These are phyloP conservation scores for Eurotiales sp. DNA, from an alignment of 2,329 filamentous ascomycete species.

Conservation along the genomic window DNA sequence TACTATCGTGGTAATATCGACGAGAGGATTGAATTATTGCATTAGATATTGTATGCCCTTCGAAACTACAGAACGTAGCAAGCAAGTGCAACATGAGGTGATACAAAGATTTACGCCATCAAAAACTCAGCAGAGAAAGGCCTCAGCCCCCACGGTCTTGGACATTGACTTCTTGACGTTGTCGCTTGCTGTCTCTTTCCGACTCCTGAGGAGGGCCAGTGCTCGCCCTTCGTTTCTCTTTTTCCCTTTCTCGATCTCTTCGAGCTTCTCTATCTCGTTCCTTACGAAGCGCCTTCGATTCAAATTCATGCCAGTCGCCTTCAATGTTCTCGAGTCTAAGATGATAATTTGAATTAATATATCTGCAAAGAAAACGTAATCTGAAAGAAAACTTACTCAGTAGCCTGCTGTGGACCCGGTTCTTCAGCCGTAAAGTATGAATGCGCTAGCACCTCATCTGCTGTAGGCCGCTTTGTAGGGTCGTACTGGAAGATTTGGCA, in stretches of 20 bases:
- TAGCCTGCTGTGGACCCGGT: conserved; percentile 69
- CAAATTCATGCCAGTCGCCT: conserved; percentile 98
- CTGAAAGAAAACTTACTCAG: conserved; percentile 63
- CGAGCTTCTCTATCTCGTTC: conserved; percentile 65
- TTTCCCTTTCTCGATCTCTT: conserved; percentile 44
- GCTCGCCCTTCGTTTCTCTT: conserved; percentile 49
- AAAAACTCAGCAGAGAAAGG: background rate
- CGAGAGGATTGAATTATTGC: background rate
- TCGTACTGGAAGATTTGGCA: conserved; percentile 85
- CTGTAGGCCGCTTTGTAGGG: conserved; percentile 75
- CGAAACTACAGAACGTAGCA: background rate
- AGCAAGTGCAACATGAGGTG: background rate
- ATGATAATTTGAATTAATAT: conserved; percentile 8
- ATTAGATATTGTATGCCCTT: background rate
- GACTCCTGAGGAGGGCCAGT: conserved; percentile 26
- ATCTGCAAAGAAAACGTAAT: conserved; percentile 4
- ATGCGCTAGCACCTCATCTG: conserved; percentile 79
- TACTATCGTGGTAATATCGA: no score
- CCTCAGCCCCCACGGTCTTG: background rate
- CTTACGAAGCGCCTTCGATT: conserved; percentile 88
- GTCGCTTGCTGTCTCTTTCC: conserved; percentile 40
- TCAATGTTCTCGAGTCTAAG: conserved; percentile 70
- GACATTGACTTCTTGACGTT: conserved; percentile 26
- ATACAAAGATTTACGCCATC: background rate
- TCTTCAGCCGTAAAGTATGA: conserved; percentile 83